These are phyloP conservation scores for Acanthamoeba lenticulata DNA, from an alignment of 208 protist genomes.

Conservation along the genomic window DNA sequence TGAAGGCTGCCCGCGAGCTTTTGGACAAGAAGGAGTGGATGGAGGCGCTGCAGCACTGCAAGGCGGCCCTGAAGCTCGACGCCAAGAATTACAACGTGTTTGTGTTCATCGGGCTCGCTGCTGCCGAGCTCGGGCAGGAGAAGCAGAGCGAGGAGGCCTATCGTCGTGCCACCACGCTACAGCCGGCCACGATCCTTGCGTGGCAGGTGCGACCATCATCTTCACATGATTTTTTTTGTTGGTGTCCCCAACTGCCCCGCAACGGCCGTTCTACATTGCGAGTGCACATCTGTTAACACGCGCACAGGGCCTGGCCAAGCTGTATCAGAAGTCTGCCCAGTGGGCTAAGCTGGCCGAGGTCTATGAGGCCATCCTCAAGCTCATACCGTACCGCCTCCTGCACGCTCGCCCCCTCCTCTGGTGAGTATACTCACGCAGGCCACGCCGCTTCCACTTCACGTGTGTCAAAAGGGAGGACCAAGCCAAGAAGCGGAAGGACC, in stretches of 20 bases:
- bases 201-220: conserved; percentile 16
- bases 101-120: conserved; percentile 20
- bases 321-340: conserved; percentile 27
- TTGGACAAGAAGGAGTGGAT: conserved; percentile 63
- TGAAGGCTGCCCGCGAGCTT: conserved; percentile 27
- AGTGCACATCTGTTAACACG: background rate
- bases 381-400: background rate
- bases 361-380: conserved; percentile 47
- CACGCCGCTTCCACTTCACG: background rate
- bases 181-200: conserved; percentile 23
- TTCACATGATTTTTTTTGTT: too few species aligned
- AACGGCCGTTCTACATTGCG: background rate
- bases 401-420: background rate
- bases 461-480: background rate
- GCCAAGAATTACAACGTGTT: conserved; percentile 53
- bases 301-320: conserved; percentile 41
- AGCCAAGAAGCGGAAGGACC: conserved; percentile 8
- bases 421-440: background rate
- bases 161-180: background rate
- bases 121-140: conserved; percentile 50
- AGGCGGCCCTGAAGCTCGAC: conserved; percentile 38
- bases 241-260: too few species aligned
- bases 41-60: conserved; percentile 62
- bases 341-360: conserved; percentile 38
- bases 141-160: conserved; percentile 54